Percentiles rank a stretch among this genome's conserved stretches.
Evolutionary conservation across 768 basidiomycete species (phyloP).

Genomic region (Paxillus involutus): DNA sequence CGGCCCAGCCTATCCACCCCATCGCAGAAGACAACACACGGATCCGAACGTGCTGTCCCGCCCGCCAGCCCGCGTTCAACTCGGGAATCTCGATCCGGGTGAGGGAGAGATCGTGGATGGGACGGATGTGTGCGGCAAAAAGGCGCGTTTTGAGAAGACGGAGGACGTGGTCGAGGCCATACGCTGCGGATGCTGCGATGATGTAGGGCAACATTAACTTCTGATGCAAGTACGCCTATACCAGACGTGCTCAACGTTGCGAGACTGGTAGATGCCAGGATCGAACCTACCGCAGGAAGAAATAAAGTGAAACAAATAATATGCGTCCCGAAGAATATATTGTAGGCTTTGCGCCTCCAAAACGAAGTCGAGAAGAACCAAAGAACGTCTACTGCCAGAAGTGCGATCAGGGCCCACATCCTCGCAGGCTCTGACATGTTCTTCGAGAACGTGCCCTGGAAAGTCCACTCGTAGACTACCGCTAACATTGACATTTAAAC

Average conservation of each 20-base stretch:
- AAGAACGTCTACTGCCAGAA: constrained; percentile 36
- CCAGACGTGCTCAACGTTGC: constrained; percentile 10
- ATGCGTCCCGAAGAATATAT: constrained; percentile 44
- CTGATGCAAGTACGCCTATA: constrained; percentile 27
- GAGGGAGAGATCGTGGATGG: constrained; percentile 44
- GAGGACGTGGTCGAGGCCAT: constrained; percentile 44
- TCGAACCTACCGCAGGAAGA: constrained; percentile 33
- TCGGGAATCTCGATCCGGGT: constrained; percentile 47
- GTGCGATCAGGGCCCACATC: constrained; percentile 34
- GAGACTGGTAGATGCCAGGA: not conserved
- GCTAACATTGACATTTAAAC: not conserved
- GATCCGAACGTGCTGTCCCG: constrained; percentile 61
- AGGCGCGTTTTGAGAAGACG: constrained; percentile 50
- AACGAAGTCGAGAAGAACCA: constrained; percentile 39
- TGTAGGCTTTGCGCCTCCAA: constrained; percentile 42
- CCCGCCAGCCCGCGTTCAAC: constrained; percentile 53
- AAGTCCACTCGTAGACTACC: constrained; percentile 31
- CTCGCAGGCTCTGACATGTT: constrained; percentile 11
- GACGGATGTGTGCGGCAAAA: constrained; percentile 41
- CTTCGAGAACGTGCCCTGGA: constrained; percentile 14
- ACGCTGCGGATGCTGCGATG: constrained; percentile 37
- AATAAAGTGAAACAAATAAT: constrained; percentile 41
- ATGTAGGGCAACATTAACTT: constrained; percentile 39
- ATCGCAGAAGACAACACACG: constrained; percentile 41
- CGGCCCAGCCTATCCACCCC: constrained; percentile 39